phyloP scores from a whole-genome alignment of 768 basidiomycete genomes.

The Leucosporidium yakuticum region DNA sequence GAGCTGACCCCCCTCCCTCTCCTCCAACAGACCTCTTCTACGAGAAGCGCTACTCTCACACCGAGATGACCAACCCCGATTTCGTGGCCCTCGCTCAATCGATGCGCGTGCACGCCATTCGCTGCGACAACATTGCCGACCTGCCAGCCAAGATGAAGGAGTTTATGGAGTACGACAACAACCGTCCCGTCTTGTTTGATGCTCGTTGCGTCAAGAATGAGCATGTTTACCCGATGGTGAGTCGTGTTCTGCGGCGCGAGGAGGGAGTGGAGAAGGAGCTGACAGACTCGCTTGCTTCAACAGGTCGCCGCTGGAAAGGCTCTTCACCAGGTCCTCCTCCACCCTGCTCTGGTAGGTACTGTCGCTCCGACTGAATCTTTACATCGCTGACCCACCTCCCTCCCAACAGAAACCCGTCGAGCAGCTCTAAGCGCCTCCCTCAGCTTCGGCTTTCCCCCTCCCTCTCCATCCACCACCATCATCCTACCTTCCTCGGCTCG shows the following conservation, averaged over 20 bases:
- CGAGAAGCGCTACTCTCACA: constrained; percentile 92
- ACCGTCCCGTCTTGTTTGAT: constrained; percentile 83
- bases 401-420: too few species aligned
- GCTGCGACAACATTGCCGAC: constrained; percentile 63
- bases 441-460: too few species aligned
- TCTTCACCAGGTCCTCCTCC: constrained; percentile 81
- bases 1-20: not conserved
- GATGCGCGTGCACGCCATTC: constrained; percentile 88
- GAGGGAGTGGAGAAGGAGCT: not conserved
- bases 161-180: constrained; percentile 87
- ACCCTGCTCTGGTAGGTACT: constrained; percentile 48
- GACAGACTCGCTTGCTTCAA: not conserved
- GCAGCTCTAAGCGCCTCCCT: too few species aligned
- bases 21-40: constrained; percentile 75
- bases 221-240: constrained; percentile 20
- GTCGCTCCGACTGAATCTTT: too few species aligned
- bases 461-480: too few species aligned
- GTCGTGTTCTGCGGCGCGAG: not conserved
- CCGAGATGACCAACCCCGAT: constrained; percentile 89
- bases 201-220: constrained; percentile 62
- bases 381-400: too few species aligned
- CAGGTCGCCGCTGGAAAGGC: constrained; percentile 56
- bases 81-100: constrained; percentile 81
- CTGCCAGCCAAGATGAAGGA: constrained; percentile 96
- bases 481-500: too few species aligned